These are phyloP conservation scores for Aureobasidium leucospermi DNA, from an alignment of 2,329 filamentous ascomycete species.

Conservation along the genomic window DNA sequence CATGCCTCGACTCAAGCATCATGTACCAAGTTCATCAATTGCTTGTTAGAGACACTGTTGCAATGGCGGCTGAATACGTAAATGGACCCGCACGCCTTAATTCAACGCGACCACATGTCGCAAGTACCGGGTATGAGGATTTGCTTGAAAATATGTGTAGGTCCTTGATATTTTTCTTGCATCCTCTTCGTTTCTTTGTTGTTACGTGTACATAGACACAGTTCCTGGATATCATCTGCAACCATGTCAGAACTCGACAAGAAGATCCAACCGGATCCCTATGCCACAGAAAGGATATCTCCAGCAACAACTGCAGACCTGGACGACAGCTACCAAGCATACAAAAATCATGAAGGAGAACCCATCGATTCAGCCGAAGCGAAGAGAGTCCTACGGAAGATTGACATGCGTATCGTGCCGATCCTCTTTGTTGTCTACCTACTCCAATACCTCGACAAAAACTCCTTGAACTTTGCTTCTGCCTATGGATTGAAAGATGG, in stretches of 20 bases:
- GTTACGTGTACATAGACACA: neutral
- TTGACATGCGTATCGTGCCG: conserved; percentile 29
- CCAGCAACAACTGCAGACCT: conserved; percentile 9
- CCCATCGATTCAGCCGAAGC: conserved; percentile 19
- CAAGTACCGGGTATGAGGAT: neutral
- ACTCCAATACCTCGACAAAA: conserved; percentile 36
- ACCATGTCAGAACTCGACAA: neutral
- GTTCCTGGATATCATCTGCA: neutral
- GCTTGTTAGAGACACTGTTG: neutral
- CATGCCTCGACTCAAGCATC: neutral
- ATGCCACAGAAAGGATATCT: neutral
- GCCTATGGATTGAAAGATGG: conserved; percentile 43
- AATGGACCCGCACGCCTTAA: neutral
- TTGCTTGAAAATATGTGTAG: neutral
- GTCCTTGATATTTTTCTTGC: neutral
- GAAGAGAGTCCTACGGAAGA: conserved; percentile 28
- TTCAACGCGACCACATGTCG: neutral
- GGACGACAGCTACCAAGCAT: conserved; percentile 24
- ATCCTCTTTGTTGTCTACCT: conserved; percentile 30
- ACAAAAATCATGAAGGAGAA: conserved; percentile 18
- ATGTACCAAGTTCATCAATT: neutral
- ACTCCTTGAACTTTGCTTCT: conserved; percentile 37
- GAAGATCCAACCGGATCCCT: neutral
- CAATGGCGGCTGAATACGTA: neutral
- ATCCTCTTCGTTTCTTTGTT: neutral